These are phyloP conservation scores for Aegilops sharonensis DNA, from an alignment of 176 grass and related monocot genomes.

Conservation along the genomic window DNA sequence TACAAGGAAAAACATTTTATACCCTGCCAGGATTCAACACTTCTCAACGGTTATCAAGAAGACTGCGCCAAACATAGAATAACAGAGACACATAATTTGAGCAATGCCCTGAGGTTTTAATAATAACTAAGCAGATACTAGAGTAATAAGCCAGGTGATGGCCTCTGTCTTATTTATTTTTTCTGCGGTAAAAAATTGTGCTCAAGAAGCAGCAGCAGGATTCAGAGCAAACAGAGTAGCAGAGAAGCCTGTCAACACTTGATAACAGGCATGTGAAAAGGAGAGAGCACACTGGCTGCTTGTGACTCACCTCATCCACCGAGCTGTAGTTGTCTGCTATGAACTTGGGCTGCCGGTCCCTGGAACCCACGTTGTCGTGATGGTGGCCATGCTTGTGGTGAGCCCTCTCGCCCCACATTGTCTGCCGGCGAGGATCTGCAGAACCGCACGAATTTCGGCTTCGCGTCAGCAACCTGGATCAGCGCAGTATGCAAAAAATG, in stretches of 20 bases:
- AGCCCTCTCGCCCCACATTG: constrained; percentile 60
- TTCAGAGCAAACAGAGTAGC: neutral
- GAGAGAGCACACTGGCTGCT: neutral
- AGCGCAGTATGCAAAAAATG: too few species aligned
- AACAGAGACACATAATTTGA: neutral
- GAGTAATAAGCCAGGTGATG: neutral
- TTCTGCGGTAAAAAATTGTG: too few species aligned
- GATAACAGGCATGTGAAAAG: neutral
- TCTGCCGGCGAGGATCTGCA: constrained; percentile 1
- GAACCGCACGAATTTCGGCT: neutral
- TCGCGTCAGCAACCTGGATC: neutral
- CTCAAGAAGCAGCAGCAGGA: neutral
- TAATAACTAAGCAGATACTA: neutral
- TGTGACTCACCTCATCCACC: constrained; percentile 61
- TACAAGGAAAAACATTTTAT: neutral
- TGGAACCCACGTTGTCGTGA: constrained; percentile 32
- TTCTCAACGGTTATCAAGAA: neutral
- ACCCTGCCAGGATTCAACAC: neutral
- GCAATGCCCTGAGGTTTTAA: neutral
- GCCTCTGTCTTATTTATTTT: neutral
- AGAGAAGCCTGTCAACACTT: neutral
- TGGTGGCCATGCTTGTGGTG: constrained; percentile 36
- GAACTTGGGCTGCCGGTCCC: constrained; percentile 46
- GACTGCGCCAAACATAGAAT: neutral
- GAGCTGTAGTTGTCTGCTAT: constrained; percentile 88